phyloP scores from a whole-genome alignment of 768 basidiomycete species.

The Mycena vitilis region DNA sequence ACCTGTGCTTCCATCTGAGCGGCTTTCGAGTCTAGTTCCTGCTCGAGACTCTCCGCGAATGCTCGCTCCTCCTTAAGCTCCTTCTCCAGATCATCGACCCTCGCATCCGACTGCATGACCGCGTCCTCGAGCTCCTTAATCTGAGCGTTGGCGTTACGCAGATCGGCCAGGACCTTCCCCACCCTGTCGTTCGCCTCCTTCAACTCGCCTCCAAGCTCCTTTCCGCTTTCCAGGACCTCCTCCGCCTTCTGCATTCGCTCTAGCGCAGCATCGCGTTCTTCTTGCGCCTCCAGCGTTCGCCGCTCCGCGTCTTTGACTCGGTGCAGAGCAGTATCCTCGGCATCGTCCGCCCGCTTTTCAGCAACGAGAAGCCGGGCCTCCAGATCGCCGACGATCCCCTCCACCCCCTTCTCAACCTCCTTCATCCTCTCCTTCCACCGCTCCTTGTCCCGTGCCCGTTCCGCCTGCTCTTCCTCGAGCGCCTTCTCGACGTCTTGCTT shows the following conservation, averaged over 20 bases:
- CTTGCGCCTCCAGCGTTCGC: slow-evolving; percentile 57
- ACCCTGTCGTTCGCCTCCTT: slow-evolving; percentile 74
- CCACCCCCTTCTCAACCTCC: slow-evolving; percentile 79
- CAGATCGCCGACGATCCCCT: slow-evolving; percentile 72
- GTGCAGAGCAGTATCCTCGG: slow-evolving; percentile 51
- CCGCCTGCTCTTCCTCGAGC: slow-evolving; percentile 66
- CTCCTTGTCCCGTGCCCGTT: slow-evolving; percentile 73
- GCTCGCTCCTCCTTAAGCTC: slow-evolving; percentile 67
- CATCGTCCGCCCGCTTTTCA: slow-evolving; percentile 57
- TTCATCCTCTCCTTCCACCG: slow-evolving; percentile 77
- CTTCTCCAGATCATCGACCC: slow-evolving; percentile 67
- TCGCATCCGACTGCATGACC: slow-evolving; percentile 60
- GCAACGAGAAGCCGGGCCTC: slow-evolving; percentile 67
- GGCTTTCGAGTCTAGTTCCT: slow-evolving; percentile 51
- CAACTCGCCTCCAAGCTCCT: slow-evolving; percentile 76
- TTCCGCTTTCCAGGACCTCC: slow-evolving; percentile 67
- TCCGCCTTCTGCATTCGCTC: slow-evolving; percentile 77
- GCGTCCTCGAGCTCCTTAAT: slow-evolving; percentile 75
- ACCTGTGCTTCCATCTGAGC: slow-evolving; percentile 52
- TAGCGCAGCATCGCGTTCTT: slow-evolving; percentile 64
- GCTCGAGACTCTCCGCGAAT: slow-evolving; percentile 55
- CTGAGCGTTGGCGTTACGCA: slow-evolving; percentile 69
- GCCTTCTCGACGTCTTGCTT: slow-evolving; percentile 59
- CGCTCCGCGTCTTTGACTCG: slow-evolving; percentile 60
- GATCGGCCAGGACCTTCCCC: slow-evolving; percentile 64